phyloP scores from a whole-genome alignment of 2,329 filamentous ascomycete species.

The Xylariomycetidae sp. region DNA sequence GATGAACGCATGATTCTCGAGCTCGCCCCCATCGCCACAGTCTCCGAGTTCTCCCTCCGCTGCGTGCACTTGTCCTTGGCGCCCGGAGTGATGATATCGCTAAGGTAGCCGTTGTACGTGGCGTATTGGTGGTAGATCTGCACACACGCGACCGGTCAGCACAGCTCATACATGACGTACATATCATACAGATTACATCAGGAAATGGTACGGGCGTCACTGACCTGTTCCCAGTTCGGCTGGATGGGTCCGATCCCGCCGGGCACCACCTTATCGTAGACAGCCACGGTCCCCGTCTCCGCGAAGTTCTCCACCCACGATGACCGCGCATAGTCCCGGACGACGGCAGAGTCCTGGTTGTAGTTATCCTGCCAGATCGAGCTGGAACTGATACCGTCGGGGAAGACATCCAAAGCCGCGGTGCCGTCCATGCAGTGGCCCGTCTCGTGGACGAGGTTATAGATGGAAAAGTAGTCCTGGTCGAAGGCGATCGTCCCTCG shows the following conservation, averaged over 20 bases:
- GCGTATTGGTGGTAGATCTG: not conserved
- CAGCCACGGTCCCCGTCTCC: conserved; percentile 16
- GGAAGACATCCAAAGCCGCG: conserved; percentile 11
- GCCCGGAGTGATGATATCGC: not conserved
- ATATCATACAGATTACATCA: no score
- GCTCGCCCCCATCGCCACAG: no score
- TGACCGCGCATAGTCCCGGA: conserved; percentile 13
- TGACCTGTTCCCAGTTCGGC: conserved; percentile 17
- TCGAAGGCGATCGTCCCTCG: no score
- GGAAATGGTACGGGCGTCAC: no score
- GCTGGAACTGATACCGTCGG: conserved; percentile 13
- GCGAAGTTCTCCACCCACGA: conserved; percentile 23
- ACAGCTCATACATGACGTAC: no score
- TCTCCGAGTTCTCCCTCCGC: not conserved
- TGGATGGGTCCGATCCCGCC: conserved; percentile 18
- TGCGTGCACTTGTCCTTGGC: not conserved
- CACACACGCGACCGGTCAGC: not conserved
- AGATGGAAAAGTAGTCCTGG: conserved; percentile 3
- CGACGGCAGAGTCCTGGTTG: conserved; percentile 11
- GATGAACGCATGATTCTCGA: no score
- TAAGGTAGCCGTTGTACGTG: not conserved
- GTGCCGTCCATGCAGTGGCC: conserved; percentile 19
- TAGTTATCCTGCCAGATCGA: conserved; percentile 17
- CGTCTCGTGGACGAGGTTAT: conserved; percentile 11
- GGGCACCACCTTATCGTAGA: conserved; percentile 23